A percentile compares a stretch with the other conserved stretches of the same genome.
Conservation (phyloP, 352 stramenopile species). For the Phytopythium helicoides region DNA sequence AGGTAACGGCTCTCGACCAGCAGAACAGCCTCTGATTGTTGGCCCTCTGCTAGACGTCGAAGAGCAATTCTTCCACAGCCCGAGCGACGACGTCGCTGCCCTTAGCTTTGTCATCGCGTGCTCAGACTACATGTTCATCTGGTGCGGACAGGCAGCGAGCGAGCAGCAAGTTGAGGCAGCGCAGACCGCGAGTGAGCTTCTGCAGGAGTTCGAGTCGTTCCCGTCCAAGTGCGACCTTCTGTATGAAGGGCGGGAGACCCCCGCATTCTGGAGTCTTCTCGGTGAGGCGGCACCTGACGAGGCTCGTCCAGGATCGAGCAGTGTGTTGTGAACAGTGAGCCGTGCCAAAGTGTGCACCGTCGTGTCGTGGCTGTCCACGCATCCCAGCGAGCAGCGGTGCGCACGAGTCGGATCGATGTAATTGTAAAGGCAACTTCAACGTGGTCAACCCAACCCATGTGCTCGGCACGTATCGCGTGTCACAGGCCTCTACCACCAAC, state of each 20-base stretch:
- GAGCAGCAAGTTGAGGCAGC: constrained; percentile 54
- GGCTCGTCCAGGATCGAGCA: neutral
- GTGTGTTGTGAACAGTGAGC: neutral
- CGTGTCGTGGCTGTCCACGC: neutral
- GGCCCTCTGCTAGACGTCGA: constrained; percentile 47
- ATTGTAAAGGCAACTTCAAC: too few species aligned
- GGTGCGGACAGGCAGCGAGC: constrained; percentile 62
- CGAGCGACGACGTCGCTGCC: constrained; percentile 48
- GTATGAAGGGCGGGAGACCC: constrained; percentile 61
- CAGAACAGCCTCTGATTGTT: constrained; percentile 55
- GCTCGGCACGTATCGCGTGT: too few species aligned
- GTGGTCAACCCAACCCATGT: neutral
- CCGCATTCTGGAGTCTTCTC: constrained; percentile 71
- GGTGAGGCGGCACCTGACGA: constrained; percentile 25
- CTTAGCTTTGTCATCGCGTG: constrained; percentile 71
- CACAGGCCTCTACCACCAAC: constrained; percentile 2
- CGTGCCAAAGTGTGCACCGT: neutral
- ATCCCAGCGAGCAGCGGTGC: neutral
- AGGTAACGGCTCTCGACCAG: constrained; percentile 14
- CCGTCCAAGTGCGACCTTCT: constrained; percentile 73
- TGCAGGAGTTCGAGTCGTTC: constrained; percentile 77
- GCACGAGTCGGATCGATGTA: neutral
- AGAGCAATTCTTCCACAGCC: constrained; percentile 54
- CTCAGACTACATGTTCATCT: constrained; percentile 79
- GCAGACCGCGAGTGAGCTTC: constrained; percentile 52